Base-by-base conservation (phyloP, 192 early-diverging fungal species). In the Pilaira anomala region DNA sequence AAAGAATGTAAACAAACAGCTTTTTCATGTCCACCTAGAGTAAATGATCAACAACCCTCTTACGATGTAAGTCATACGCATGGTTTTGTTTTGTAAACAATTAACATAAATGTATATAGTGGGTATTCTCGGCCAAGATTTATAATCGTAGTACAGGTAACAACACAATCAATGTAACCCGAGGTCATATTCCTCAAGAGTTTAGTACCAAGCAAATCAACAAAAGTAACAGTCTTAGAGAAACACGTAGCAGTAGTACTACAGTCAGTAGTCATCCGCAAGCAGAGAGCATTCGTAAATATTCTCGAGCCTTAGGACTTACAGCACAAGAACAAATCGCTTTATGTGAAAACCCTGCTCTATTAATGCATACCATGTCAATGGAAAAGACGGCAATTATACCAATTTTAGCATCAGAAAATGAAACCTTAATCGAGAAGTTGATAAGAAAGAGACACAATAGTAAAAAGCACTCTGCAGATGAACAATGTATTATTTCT, bases 51-150 rank as follows among this genome's bases (percentile, higher is more conserved):
- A 18, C 71, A 67, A 29, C 71, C 71, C 2, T 67, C 71, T 12
- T 73, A 73, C 12, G 71, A 73, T 62, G 71, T 63, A 63, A 55
- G 65, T 33, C 0, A 30, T 28, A 56, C 28, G 13, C 49, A 4
- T 30, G 7, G 39, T 22, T 30, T 11, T 36, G 40, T 36, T 7
- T 12, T 53, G 21, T 0, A 12, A 41, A 21, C n/a, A n/a, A n/a
- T 60, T 53, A 49, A 13, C 21, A 52, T 44, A 42, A n/a, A n/a
- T n/a, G n/a, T n/a, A n/a, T n/a, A 51, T 24, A 73, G 71, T 73
- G 71, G 71, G 65, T 66, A 18, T 63, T 73, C 29, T 67, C 71
- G 58, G 71, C 71, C 40, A 73, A 73, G 48, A 49, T 67, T 6
- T 73, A 73, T 39, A 67, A 67, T 18, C 52, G 48, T 21, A 60